phyloP scores from a whole-genome alignment of 176 grass and related monocot species.

The sorghum (Sorghum bicolor) region DNA sequence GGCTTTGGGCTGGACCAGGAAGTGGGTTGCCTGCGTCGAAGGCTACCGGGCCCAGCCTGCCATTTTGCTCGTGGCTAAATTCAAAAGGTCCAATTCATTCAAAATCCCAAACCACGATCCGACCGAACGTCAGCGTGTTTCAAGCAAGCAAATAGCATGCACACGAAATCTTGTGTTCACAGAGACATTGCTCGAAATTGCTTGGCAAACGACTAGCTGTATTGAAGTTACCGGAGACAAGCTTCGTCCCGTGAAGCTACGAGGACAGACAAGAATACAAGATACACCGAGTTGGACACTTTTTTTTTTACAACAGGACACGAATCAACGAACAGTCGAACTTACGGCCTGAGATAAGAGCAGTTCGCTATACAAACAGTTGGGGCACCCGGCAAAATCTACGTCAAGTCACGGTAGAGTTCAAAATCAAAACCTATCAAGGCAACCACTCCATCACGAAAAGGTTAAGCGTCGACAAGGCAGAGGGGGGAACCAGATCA shows the following conservation, averaged over 20 bases:
- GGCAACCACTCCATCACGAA: not conserved
- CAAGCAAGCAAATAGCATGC: not conserved
- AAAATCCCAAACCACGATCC: not conserved
- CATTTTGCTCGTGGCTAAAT: not conserved
- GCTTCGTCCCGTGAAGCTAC: not conserved
- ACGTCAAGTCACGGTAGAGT: slow-evolving; percentile 11
- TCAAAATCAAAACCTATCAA: not conserved
- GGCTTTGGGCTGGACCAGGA: not conserved
- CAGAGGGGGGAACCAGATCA: not conserved
- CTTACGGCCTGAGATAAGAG: not conserved
- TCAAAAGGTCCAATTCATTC: not conserved
- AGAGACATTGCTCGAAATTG: not conserved
- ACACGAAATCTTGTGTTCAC: not conserved
- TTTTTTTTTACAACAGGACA: not conserved
- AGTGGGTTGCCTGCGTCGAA: not conserved
- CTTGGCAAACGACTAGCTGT: not conserved
- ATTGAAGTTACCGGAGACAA: not conserved
- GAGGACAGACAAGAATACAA: too few species aligned
- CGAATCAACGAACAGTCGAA: not conserved
- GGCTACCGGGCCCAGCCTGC: not conserved
- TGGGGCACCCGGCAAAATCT: not conserved
- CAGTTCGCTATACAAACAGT: slow-evolving; percentile 23
- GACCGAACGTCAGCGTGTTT: not conserved
- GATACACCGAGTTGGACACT: not conserved
- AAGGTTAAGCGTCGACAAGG: not conserved